Evolutionary conservation across 148 eudicot genomes (phyloP).

Genomic region (Diospyros kaki): DNA sequence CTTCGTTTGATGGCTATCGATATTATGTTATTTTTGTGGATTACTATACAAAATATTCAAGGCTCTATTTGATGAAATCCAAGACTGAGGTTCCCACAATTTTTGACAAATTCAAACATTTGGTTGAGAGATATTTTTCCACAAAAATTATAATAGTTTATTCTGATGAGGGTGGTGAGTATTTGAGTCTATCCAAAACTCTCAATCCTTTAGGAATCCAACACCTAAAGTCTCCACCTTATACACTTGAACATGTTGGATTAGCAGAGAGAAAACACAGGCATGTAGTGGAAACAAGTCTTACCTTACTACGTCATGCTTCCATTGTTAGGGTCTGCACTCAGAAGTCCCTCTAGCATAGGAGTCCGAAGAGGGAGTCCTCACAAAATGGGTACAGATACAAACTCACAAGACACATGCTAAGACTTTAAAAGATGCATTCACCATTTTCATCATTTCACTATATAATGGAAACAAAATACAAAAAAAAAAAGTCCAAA

Average conservation of each 20-base stretch:
- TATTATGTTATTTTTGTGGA: conserved; percentile 10
- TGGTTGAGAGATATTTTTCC: background rate
- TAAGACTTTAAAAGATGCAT: too few relatives aligned
- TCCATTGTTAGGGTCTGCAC: background rate
- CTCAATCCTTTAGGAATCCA: background rate
- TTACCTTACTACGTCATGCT: background rate
- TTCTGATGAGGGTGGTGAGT: background rate
- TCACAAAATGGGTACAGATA: too few relatives aligned
- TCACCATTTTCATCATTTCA: too few relatives aligned
- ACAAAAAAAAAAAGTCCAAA: too few relatives aligned
- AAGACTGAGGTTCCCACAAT: background rate
- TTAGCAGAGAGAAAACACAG: background rate
- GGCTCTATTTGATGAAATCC: background rate
- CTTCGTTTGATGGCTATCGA: background rate
- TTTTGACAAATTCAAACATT: background rate
- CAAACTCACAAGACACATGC: too few relatives aligned
- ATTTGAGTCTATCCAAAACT: background rate
- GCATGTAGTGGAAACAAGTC: conserved; percentile 3
- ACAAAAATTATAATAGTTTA: background rate
- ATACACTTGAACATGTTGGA: background rate
- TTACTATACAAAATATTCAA: background rate
- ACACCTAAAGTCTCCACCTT: conserved; percentile 2
- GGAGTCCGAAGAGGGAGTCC: too few relatives aligned
- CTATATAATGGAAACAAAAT: too few relatives aligned
- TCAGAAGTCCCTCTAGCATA: too few relatives aligned